Evolutionary conservation across 345 rosid genomes (phyloP), one percentile per base, ranked within the genome.

Genomic region (Diplotaxis tenuifolia): DNA sequence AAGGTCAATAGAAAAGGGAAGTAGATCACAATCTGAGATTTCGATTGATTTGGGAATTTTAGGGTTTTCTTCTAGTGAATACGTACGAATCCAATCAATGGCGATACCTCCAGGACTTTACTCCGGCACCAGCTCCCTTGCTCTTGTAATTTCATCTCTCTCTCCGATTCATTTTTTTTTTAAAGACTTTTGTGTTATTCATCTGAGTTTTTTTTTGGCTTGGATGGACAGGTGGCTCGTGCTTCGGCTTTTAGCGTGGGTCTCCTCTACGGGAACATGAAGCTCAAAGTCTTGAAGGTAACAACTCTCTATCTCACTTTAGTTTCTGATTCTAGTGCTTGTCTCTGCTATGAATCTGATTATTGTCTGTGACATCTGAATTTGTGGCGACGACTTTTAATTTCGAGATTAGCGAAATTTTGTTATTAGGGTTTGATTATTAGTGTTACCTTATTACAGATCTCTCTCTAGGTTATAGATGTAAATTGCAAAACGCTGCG

Each of bases 251-350:
- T 92, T 57, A 82, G 91, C 0, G 9, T 85, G 7, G 98, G 98
- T 67, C 81, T 88, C 62, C 83, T 85, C 20, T 92, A 90, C 49
- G 98, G 98, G 9, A 90, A 74, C 84, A 63, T 90, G 68, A 90
- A 92, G 86, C 91, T 92, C 79, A 92, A 88, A 86, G 87, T 81
- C 75, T 84, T 92, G 64, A 81, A 86, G 96, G 96, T 92, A n/a
- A 0, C 12, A 0, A 6, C 22, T 63, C 6, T 25, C n/a, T n/a
- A n/a, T n/a, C n/a, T n/a, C n/a, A n/a, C n/a, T n/a, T n/a, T n/a
- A n/a, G n/a, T n/a, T n/a, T n/a, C n/a, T n/a, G n/a, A n/a, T n/a
- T 40, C 31, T 34, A 34, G 40, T 34, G 40, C 12, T 34, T 2
- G 10, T 34, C 7, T 34, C 40, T 34, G 40, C 10, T 34, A n/a